These are phyloP conservation scores for Hypericum perforatum DNA, from an alignment of 345 rosid species.

Conservation along the genomic window DNA sequence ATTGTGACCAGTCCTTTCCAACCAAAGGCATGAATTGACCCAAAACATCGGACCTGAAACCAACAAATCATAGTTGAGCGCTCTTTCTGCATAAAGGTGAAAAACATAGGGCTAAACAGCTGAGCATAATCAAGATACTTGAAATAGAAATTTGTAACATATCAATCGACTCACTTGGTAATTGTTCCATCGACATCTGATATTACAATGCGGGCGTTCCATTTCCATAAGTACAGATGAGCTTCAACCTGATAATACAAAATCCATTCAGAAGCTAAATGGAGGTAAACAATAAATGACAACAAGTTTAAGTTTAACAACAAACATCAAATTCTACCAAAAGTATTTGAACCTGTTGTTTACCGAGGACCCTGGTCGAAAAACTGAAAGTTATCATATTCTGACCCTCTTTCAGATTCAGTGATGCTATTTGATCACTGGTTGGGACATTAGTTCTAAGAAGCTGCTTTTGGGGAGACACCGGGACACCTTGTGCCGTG, in stretches of 20 bases:
- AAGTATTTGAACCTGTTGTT: constrained; percentile 49
- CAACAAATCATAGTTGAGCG: constrained; percentile 13
- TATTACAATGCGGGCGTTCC: constrained; percentile 84
- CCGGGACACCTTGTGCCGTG: constrained; percentile 23
- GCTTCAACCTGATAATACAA: constrained; percentile 60
- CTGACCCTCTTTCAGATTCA: constrained; percentile 89
- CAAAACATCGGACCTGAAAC: constrained; percentile 82
- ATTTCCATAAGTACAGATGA: constrained; percentile 88
- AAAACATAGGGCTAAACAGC: too few relatives aligned
- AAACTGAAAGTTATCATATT: constrained; percentile 76
- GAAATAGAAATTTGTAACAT: too few relatives aligned
- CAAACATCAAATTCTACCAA: not conserved
- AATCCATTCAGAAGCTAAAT: constrained; percentile 7
- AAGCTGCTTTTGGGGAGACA: constrained; percentile 57
- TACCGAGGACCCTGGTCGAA: constrained; percentile 81
- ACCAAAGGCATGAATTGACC: constrained; percentile 98
- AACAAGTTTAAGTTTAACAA: not conserved
- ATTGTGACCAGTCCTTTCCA: constrained; percentile 95
- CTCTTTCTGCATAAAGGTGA: not conserved
- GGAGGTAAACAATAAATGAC: not conserved
- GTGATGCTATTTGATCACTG: constrained; percentile 74
- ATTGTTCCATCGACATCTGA: constrained; percentile 97
- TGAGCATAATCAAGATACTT: too few relatives aligned
- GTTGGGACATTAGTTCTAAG: constrained; percentile 75
- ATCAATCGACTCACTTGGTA: constrained; percentile 43